Base-by-base conservation (phyloP, 371 early-diverging fungal genomes). In the Furculomyces boomerangus region DNA sequence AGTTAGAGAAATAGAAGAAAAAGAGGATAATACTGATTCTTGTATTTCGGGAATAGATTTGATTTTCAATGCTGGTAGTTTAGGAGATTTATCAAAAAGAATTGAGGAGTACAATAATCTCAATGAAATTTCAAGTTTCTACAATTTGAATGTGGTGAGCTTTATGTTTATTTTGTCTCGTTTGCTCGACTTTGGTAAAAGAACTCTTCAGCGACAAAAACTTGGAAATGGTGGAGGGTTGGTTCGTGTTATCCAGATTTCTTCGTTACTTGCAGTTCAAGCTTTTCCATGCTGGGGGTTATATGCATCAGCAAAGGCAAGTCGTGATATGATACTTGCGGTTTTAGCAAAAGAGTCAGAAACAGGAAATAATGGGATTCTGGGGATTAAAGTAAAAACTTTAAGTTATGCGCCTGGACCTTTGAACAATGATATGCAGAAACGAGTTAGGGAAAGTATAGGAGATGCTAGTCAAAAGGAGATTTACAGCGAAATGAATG, bases 391-490 rank as follows among this genome's bases (percentile, higher is more conserved):
- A 16, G 68, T 80, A 50, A 70, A 76, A 57, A 76, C 81, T 3
- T 71, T 93, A 32, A 89, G 77, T 60, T 93, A 91, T 67, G 89
- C 93, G 1, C 93, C 93, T 7, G 93, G 93, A 0, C 93, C 93
- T 29, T 61, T 93, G 55, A 81, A 89, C 56, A 88, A 84, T 56
- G 78, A 77, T 37, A 92, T 93, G 92, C 92, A 92, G 65, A 61
- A 66, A 2, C 61, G 67, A 30, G 84, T 90, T 29, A 78, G 91
- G 24, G 65, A 73, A 30, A 79, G 77, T 10, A 63, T 90, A 37
- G 84, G 82, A 3, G 88, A 89, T 59, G 60, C 69, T 13, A 79
- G 76, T 39, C 79, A 87, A 54, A 70, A 68, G 22, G 46, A 70
- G 37, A 57, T 80, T 22, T 90, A 79, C 57, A 63, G 63, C 14